These are phyloP conservation scores for Mycena vulgaris DNA, from an alignment of 768 basidiomycete genomes.

Conservation along the genomic window DNA sequence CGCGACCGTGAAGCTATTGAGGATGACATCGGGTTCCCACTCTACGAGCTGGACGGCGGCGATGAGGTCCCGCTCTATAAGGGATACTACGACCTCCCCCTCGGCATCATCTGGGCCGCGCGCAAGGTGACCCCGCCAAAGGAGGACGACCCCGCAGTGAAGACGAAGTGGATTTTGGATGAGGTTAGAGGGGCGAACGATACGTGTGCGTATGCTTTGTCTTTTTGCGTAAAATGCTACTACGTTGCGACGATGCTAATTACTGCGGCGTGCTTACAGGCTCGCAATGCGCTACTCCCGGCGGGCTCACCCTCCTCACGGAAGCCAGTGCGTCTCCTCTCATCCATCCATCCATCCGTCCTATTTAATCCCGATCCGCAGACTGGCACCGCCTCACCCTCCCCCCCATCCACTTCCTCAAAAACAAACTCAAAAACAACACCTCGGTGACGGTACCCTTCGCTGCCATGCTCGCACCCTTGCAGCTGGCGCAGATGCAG, in stretches of 20 bases:
- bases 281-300: conserved; percentile 7
- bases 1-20: background rate
- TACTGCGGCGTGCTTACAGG: background rate
- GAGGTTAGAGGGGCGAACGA: background rate
- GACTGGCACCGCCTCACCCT: too few species aligned
- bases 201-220: conserved; percentile 5
- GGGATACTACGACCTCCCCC: background rate
- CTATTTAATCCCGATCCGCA: too few species aligned
- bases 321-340: conserved; percentile 11
- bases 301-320: background rate
- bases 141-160: background rate
- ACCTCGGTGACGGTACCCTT: too few species aligned
- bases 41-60: background rate
- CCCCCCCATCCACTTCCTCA: too few species aligned
- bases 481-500: too few species aligned
- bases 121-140: background rate
- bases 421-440: too few species aligned
- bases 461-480: too few species aligned
- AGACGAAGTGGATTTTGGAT: background rate
- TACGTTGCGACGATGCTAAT: background rate
- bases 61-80: background rate
- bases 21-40: background rate
- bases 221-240: background rate
- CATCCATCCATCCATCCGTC: too few species aligned
- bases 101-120: conserved; percentile 1